Conservation (phyloP, 345 rosid species). For the Heritiera fomes region DNA sequence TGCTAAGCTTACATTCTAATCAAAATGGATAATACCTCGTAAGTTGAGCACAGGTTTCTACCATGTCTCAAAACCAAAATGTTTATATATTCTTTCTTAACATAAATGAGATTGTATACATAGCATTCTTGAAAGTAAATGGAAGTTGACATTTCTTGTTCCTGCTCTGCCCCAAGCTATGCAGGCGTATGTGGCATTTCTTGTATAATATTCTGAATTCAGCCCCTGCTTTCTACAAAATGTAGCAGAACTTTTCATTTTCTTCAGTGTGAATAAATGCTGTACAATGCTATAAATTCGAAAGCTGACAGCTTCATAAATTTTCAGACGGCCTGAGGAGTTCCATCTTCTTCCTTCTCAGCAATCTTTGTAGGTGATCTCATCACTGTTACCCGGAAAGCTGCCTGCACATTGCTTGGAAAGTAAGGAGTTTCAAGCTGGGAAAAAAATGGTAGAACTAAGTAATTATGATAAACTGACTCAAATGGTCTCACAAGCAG, state of each 20-base stretch:
- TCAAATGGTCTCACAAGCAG: neutral
- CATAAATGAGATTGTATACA: neutral
- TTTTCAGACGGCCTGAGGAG: neutral
- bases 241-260: slow-evolving; percentile 6
- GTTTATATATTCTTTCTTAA: neutral
- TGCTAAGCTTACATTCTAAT: too few species aligned
- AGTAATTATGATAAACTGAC: neutral
- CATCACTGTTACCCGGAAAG: neutral
- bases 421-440: neutral
- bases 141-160: slow-evolving; percentile 8
- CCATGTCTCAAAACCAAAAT: neutral
- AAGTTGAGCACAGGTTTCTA: too few species aligned
- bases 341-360: neutral
- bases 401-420: neutral
- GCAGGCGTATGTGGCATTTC: neutral
- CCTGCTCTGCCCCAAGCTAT: neutral
- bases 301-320: neutral
- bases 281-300: slow-evolving; percentile 22
- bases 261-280: slow-evolving; percentile 23
- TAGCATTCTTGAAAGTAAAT: neutral
- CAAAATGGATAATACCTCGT: too few species aligned
- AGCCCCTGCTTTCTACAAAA: neutral
- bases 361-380: neutral
- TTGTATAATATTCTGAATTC: neutral
- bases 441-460: neutral